These are phyloP conservation scores for Amylocystis lapponica DNA, from an alignment of 768 basidiomycete species.

Conservation along the genomic window DNA sequence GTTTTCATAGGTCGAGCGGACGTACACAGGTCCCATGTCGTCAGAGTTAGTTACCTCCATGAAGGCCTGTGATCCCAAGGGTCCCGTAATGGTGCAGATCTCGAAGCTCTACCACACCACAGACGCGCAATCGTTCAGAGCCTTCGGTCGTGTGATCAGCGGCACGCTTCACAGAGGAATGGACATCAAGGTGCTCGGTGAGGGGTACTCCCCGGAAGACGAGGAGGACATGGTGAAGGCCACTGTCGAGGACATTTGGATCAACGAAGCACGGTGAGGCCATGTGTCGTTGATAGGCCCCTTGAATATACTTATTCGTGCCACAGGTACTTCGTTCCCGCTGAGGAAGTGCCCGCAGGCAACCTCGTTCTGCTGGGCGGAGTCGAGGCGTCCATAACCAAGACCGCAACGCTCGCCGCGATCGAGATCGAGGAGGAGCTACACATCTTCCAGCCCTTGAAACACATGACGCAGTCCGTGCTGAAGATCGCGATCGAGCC, in stretches of 20 bases:
- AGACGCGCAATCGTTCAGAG: conserved; percentile 94
- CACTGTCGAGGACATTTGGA: conserved; percentile 82
- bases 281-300: background rate
- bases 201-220: conserved; percentile 97
- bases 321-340: conserved; percentile 81
- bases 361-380: conserved; percentile 92
- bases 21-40: conserved; percentile 85
- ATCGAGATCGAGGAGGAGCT: conserved; percentile 77
- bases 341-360: conserved; percentile 84
- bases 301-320: conserved; percentile 1
- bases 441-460: conserved; percentile 92
- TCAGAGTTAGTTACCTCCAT: conserved; percentile 75
- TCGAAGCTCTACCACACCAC: conserved; percentile 95
- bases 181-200: conserved; percentile 93
- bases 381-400: conserved; percentile 90
- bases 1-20: conserved; percentile 57
- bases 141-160: conserved; percentile 91
- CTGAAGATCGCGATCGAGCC: conserved; percentile 98
- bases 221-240: conserved; percentile 96
- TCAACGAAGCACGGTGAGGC: conserved; percentile 80
- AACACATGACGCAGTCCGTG: conserved; percentile 95
- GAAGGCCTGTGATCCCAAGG: conserved; percentile 76
- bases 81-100: conserved; percentile 89
- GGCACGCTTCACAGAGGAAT: conserved; percentile 83
- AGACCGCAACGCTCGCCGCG: conserved; percentile 85